Base-by-base conservation (phyloP, 169 alveolate genomes). In the Cryptosporidium ryanae region DNA sequence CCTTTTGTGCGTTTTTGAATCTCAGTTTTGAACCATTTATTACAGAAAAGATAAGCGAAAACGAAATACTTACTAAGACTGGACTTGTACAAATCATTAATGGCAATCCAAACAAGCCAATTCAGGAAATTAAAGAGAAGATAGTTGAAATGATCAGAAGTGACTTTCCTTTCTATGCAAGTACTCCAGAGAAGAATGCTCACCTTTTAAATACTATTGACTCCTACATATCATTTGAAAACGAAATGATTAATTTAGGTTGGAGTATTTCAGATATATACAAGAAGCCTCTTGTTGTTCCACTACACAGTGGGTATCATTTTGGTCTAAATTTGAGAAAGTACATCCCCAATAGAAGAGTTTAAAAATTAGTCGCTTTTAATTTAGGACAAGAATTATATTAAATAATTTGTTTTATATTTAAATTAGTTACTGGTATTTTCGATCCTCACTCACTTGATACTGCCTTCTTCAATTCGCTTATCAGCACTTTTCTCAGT, bases 241-340 rank as follows among this genome's bases (percentile, higher is more conserved):
- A 55, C 13, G 23, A 27, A 23, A 76, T 76, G 87, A 21, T 57
- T 15, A 61, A 59, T 1, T 31, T 34, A 43, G 87, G 87, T 8
- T 59, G 57, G 61, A 21, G 31, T 23, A 23, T 59, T 34, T 17
- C 10, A 2, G 34, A 59, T 23, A 57, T 76, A 76, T 76, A 76
- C 34, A 21, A 38, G 23, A 76, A 76, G 59, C 71, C 68, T 32
- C 8, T 76, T 13, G 76, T 21, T 18, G 27, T 76, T 59, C 55
- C 76, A 38, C 13, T 76, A 29, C 55, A 76, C 57, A 61, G 59
- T 76, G 76, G 71, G 15, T 76, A 59, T 48, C 64, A 76, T 13
- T 25, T 76, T 21, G 44, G 31, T 49, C 43, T 23, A 23, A 76
- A 76, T 76, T 27, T 76, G 59, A 61, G 38, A 23, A 27, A 34